A percentile compares a stretch with the other conserved stretches of the same genome.
Evolutionary conservation across 768 basidiomycete genomes (phyloP).

Genomic region (Boletus sensibilis): DNA sequence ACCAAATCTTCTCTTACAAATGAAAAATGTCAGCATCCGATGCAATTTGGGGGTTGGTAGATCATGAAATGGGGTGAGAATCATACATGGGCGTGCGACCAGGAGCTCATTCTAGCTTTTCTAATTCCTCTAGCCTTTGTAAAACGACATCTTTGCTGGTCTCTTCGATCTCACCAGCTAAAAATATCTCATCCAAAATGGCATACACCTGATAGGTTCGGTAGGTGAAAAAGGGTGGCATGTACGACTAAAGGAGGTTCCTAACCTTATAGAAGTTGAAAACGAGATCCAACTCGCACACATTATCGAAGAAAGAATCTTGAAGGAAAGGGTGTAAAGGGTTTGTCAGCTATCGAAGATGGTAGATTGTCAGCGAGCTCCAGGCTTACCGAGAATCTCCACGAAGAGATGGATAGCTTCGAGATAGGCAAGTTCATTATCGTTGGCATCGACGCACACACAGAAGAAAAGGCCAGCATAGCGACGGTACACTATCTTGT

Average conservation of each 20-base stretch:
- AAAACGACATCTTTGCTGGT: conserved; percentile 96
- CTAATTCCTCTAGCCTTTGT: conserved; percentile 84
- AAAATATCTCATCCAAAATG: conserved; percentile 96
- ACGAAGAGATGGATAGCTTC: conserved; percentile 99
- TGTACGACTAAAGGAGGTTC: not conserved
- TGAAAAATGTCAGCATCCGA: conserved; percentile 12
- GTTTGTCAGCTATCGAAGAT: not conserved
- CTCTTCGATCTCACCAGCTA: conserved; percentile 98
- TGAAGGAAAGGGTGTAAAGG: not conserved
- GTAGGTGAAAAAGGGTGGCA: conserved; percentile 6
- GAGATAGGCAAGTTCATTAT: conserved; percentile 95
- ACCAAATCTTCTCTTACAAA: conserved; percentile 3
- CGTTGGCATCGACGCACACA: conserved; percentile 95
- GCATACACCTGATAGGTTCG: conserved; percentile 75
- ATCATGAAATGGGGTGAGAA: conserved; percentile 4
- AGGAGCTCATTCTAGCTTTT: conserved; percentile 75
- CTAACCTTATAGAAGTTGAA: conserved; percentile 97
- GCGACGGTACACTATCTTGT: conserved; percentile 95
- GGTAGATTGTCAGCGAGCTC: not conserved
- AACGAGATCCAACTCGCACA: conserved; percentile 95
- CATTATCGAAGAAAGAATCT: conserved; percentile 99
- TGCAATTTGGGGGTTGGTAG: conserved; percentile 5
- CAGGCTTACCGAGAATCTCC: conserved; percentile 82
- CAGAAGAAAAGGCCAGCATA: conserved; percentile 99
- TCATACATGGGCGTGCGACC: conserved; percentile 9